A percentile compares a stretch with the other conserved stretches of the same genome.
phyloP scores from a whole-genome alignment of 108 stramenopile genomes.

The Phaeodactylum tricornutum region DNA sequence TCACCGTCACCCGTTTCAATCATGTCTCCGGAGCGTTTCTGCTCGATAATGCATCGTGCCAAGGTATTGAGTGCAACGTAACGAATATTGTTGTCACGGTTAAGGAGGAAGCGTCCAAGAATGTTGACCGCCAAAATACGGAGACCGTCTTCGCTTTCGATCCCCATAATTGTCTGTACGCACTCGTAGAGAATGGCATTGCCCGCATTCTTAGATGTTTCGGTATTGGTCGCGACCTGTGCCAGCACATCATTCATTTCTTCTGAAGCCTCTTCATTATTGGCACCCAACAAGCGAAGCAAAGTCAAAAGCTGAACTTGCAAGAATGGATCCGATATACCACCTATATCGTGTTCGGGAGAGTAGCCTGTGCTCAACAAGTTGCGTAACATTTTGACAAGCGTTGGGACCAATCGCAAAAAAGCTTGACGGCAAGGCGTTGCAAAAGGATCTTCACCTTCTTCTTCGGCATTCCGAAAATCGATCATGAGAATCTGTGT shows the following conservation, averaged over 20 bases:
- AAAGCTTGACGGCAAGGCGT: conserved; percentile 60
- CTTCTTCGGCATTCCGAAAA: conserved; percentile 46
- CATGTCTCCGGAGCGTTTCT: conserved; percentile 6
- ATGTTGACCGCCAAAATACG: conserved; percentile 97
- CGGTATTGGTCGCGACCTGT: conserved; percentile 98
- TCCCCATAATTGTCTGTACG: conserved; percentile 95
- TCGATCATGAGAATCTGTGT: conserved; percentile 80
- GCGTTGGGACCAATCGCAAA: conserved; percentile 75
- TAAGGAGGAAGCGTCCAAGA: conserved; percentile 94
- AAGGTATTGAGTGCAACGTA: conserved; percentile 98
- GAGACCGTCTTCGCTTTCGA: conserved; percentile 92
- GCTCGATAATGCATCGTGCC: conserved; percentile 55
- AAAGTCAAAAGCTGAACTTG: conserved; percentile 91
- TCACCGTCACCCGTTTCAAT: conserved; percentile 12
- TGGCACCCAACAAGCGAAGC: conserved; percentile 79
- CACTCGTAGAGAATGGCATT: conserved; percentile 99
- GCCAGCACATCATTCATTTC: conserved; percentile 98
- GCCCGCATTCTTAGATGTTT: conserved; percentile 95
- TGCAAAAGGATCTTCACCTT: conserved; percentile 36
- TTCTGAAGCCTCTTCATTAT: conserved; percentile 76
- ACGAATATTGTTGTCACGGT: conserved; percentile 99
- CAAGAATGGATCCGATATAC: conserved; percentile 93
- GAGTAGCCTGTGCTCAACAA: conserved; percentile 84
- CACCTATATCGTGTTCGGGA: conserved; percentile 94
- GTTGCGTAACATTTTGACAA: conserved; percentile 90